These are phyloP conservation scores for Inosperma sp. DNA, from an alignment of 768 basidiomycete species.

Conservation along the genomic window DNA sequence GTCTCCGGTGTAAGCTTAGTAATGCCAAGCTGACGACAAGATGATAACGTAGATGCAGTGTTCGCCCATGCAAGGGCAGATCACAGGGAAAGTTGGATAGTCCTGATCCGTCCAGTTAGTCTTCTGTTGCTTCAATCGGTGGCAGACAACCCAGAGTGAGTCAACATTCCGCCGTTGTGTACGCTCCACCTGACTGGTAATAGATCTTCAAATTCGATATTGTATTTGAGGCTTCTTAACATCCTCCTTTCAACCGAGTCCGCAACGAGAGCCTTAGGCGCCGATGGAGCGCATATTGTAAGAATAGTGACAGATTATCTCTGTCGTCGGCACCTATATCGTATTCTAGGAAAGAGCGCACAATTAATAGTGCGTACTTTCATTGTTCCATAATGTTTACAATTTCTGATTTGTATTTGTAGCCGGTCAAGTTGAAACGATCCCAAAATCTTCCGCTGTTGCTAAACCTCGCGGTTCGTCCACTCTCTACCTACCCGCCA, in stretches of 20 bases:
- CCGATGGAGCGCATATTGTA: slow-evolving; percentile 29
- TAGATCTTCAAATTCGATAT: slow-evolving; percentile 45
- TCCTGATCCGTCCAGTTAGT: slow-evolving; percentile 48
- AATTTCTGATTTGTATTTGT: background rate
- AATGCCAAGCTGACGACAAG: background rate
- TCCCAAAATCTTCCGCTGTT: slow-evolving; percentile 46
- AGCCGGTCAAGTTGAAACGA: slow-evolving; percentile 58
- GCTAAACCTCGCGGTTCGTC: slow-evolving; percentile 42
- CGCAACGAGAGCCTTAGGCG: slow-evolving; percentile 25
- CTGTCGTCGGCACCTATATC: slow-evolving; percentile 44
- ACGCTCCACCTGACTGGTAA: background rate
- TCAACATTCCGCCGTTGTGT: background rate
- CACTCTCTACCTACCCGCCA: slow-evolving; percentile 29
- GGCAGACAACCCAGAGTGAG: slow-evolving; percentile 25
- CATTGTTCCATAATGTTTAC: background rate
- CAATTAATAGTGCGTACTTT: slow-evolving; percentile 45
- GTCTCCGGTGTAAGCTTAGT: background rate
- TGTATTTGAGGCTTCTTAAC: slow-evolving; percentile 50
- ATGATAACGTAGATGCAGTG: slow-evolving; percentile 31
- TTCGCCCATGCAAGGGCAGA: slow-evolving; percentile 36
- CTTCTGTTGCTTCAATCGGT: slow-evolving; percentile 50
- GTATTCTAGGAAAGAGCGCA: slow-evolving; percentile 38
- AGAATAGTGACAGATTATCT: slow-evolving; percentile 41
- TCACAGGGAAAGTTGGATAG: slow-evolving; percentile 50
- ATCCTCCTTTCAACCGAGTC: slow-evolving; percentile 37